Percentiles rank a stretch among this genome's conserved stretches.
phyloP scores from a whole-genome alignment of 148 eudicot species.

The Beta vulgaris region DNA sequence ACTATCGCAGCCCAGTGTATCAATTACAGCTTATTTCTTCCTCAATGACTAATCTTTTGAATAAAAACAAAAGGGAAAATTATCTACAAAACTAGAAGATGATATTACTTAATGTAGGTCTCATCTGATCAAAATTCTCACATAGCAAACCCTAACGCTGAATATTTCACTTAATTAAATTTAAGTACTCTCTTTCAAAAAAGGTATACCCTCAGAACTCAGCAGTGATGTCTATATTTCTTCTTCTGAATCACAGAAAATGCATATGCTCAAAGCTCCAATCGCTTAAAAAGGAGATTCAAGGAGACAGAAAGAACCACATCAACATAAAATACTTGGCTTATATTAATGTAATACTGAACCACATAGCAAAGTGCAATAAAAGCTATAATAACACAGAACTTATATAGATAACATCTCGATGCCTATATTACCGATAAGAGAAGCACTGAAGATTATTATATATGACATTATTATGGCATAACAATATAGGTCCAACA shows the following conservation, averaged over 20 bases:
- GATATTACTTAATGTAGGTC: not conserved
- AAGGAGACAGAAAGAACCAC: not conserved
- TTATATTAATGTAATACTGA: no score
- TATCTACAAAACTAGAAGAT: not conserved
- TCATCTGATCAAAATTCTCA: not conserved
- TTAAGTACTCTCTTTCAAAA: not conserved
- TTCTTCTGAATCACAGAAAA: not conserved
- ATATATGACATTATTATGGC: not conserved
- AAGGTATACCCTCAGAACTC: not conserved
- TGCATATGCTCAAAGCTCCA: not conserved
- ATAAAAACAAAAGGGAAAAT: not conserved
- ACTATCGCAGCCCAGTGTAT: not conserved
- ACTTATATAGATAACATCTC: not conserved
- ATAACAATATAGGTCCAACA: conserved; percentile 13
- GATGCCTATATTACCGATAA: not conserved
- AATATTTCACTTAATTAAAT: not conserved
- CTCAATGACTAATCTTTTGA: no score
- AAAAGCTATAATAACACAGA: not conserved
- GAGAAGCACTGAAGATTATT: not conserved
- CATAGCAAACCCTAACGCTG: conserved; percentile 2
- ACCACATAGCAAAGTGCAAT: not conserved
- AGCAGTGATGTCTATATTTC: not conserved
- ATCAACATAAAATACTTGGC: no score
- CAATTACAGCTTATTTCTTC: not conserved
- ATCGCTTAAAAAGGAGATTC: not conserved